Evolutionary conservation across 2,329 filamentous ascomycete genomes (phyloP).

Genomic region (Apiospora pterosperma): DNA sequence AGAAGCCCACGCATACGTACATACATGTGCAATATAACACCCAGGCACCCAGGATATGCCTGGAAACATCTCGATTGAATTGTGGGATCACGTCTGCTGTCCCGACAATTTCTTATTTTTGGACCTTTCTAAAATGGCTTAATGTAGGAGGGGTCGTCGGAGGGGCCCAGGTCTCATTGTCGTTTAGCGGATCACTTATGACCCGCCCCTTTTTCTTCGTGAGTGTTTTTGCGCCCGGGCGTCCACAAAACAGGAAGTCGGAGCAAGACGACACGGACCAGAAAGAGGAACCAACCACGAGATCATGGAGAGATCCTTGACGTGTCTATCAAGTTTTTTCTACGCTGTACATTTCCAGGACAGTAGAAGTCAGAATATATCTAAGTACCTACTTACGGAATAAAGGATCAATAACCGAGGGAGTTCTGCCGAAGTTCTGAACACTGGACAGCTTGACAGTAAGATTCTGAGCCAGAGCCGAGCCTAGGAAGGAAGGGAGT

Average conservation of each 20-base stretch:
- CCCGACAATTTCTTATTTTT: not conserved
- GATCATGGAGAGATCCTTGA: not conserved
- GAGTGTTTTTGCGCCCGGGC: not conserved
- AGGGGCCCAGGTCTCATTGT: not conserved
- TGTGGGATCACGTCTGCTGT: not conserved
- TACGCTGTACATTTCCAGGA: no score
- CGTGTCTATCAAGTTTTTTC: not conserved
- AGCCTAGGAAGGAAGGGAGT: not conserved
- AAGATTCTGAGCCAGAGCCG: no score
- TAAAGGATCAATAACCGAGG: not conserved
- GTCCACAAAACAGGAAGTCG: not conserved
- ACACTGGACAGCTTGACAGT: no score
- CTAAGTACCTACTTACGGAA: not conserved
- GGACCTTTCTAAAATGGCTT: not conserved
- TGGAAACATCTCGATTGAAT: not conserved
- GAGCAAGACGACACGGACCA: constrained; percentile 6
- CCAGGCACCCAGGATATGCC: not conserved
- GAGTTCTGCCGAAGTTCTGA: not conserved
- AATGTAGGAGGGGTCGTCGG: not conserved
- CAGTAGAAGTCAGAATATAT: not conserved
- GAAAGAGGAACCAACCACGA: constrained; percentile 6
- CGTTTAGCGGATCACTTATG: constrained; percentile 4
- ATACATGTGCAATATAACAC: no score
- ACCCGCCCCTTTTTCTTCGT: not conserved
- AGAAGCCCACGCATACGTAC: not conserved